Base-by-base conservation (phyloP, 768 basidiomycete species). In the Neoboletus magnificus region DNA sequence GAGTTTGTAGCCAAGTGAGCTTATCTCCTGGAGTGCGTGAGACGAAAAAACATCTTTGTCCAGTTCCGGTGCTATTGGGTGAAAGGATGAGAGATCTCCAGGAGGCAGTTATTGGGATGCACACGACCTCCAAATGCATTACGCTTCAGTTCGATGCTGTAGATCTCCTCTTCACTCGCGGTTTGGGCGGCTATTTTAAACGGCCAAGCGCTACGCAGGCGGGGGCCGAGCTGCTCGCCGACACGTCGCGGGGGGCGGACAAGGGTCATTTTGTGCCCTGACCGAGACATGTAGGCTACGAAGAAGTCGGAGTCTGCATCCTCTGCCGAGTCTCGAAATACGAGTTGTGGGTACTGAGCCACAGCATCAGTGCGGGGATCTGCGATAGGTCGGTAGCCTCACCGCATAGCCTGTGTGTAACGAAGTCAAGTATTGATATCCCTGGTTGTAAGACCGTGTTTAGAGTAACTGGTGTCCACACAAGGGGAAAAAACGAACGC, bases 351-450 rank as follows among this genome's bases (percentile, higher is more conserved):
- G 37, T 79, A 73, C 82, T 84, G 61, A 57, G 43, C 58, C 50
- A 58, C 57, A 11, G 30, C 23, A 45, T 60, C 42, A 61, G 64
- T 55, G 16, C 57, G 37, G 48, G 29, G 35, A 46, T n/a, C 44
- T 29, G 29, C 13, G 52, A 39, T 40, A n/a, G 25, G 15, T 69
- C 70, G 56, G 42, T 13, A 39, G 18, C 29, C 61, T 55, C 62
- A 87, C 87, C 30, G 79, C 60, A 56, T 78, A 79, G 33, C 79
- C 80, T 8, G 79, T 77, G 60, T 83, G 83, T 33, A 83, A 75
- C n/a, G 80, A 76, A 25, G 88, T 81, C 61, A 84, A 74, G 59
- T 86, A 89, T n/a, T 80, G 73, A 62, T 83, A 91, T 36, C 89
- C 89, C 88, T 91, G n/a, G 44, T 44, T 60, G 41, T 29, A 48